Percentiles rank a stretch among this genome's conserved stretches.
These are phyloP conservation scores for Mimosa bimucronata DNA, from an alignment of 306 rosid species.

Conservation along the genomic window DNA sequence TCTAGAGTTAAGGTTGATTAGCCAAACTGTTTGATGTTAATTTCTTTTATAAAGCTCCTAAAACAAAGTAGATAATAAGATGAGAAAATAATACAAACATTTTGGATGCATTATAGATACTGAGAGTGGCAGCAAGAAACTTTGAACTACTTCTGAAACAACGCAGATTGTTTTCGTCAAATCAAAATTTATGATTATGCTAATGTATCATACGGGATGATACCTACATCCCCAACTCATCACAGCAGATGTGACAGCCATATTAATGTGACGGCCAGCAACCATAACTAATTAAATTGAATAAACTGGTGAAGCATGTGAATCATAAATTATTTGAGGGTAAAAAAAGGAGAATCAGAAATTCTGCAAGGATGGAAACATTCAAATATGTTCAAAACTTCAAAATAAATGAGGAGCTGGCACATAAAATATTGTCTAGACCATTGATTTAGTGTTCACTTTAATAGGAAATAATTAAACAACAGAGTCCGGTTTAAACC, in stretches of 20 bases:
- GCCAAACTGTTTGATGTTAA: conserved; percentile 55
- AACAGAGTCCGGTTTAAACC: too few relatives aligned
- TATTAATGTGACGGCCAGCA: not conserved
- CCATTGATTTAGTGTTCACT: not conserved
- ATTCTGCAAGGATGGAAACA: not conserved
- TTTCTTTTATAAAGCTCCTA: conserved; percentile 61
- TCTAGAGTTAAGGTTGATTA: too few relatives aligned
- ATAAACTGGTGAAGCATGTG: not conserved
- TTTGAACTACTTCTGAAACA: not conserved
- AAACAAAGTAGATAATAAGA: conserved; percentile 31
- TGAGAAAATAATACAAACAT: conserved; percentile 16
- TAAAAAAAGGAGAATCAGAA: too few relatives aligned
- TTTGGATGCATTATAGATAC: conserved; percentile 12
- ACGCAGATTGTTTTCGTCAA: not conserved
- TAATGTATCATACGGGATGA: not conserved
- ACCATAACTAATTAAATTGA: not conserved
- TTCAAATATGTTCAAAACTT: conserved; percentile 11
- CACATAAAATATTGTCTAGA: conserved; percentile 5
- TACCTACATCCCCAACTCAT: not conserved
- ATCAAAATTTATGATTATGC: not conserved
- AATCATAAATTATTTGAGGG: not conserved
- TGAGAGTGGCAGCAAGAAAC: conserved; percentile 6
- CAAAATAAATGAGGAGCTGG: not conserved
- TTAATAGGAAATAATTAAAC: too few relatives aligned
- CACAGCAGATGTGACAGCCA: not conserved